These are phyloP conservation scores for Seiridium unicorne DNA, from an alignment of 2,329 filamentous ascomycete species.

Conservation along the genomic window DNA sequence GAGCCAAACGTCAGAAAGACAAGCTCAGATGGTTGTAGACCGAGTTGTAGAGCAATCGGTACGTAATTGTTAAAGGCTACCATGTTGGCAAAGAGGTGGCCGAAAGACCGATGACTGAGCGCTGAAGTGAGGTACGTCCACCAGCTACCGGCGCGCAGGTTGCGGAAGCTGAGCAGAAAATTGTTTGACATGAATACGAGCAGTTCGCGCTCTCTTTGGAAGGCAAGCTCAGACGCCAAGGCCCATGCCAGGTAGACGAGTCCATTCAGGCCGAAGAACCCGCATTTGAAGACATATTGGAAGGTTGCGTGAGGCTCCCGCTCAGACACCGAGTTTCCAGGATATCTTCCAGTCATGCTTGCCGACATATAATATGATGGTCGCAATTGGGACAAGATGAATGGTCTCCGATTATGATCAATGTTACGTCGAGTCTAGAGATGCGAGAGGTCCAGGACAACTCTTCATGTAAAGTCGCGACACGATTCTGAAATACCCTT, in stretches of 20 bases:
- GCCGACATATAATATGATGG: no score
- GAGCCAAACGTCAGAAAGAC: conserved; percentile 4
- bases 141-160: conserved; percentile 9
- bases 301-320: not conserved
- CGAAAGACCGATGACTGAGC: conserved; percentile 6
- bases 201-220: not conserved
- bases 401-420: no score
- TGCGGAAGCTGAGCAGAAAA: conserved; percentile 1
- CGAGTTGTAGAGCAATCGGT: not conserved
- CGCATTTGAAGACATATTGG: not conserved
- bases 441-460: no score
- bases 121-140: conserved; percentile 9
- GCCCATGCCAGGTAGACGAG: conserved; percentile 4
- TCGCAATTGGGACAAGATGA: no score
- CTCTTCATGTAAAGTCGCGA: no score
- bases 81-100: conserved; percentile 10
- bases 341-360: no score
- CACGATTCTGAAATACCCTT: no score
- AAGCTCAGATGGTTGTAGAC: not conserved
- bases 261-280: conserved; percentile 7
- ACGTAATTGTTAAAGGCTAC: conserved; percentile 6
- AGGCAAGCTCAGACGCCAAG: not conserved
- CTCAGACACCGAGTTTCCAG: not conserved
- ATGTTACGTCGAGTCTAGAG: no score
- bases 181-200: conserved; percentile 3